Evolutionary conservation across 768 basidiomycete species (phyloP), one percentile per base, ranked within the genome.

Genomic region (Gloeophyllum trabeum): DNA sequence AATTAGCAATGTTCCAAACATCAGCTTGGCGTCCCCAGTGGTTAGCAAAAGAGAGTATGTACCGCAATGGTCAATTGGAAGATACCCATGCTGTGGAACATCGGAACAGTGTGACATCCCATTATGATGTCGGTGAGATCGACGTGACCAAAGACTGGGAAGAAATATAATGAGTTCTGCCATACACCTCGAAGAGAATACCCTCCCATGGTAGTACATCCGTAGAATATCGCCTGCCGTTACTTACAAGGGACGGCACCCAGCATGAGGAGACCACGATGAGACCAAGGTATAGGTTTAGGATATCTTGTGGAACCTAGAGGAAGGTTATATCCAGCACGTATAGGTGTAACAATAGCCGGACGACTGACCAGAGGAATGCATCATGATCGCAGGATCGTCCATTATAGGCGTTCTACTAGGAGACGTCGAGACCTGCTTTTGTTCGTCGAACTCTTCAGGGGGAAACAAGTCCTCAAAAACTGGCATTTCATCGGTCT

Each of bases 81-180:
- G 7, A 60, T 20, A 3, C 61, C 61, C 54, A 59, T 50, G 19
- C 53, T 56, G 35, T 61, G 59, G 40, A 57, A 63, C 43, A 60
- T 51, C 3, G 59, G 61, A 45, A 61, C 49, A 24, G 49, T 49
- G 34, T 60, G 58, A 24, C 52, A 45, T 1, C 55, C 53, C 34
- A 61, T 53, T 6, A 51, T 48, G 4, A 48, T 42, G 23, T 50
- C 54, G 28, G 48, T 52, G 10, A 55, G 18, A 36, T 59, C 52
- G 28, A 48, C 36, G 35, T 56, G 45, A 7, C 54, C 54, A 25
- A 44, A 51, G 46, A 39, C 46, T 51, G n/a, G n/a, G n/a, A n/a
- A n/a, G n/a, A n/a, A n/a, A n/a, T n/a, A n/a, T n/a, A n/a, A 32
- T 21, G 20, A 37, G 7, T n/a, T n/a, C n/a, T n/a, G n/a, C n/a